Conservation (phyloP, 108 stramenopile species). For the Bacterosira constricta region DNA sequence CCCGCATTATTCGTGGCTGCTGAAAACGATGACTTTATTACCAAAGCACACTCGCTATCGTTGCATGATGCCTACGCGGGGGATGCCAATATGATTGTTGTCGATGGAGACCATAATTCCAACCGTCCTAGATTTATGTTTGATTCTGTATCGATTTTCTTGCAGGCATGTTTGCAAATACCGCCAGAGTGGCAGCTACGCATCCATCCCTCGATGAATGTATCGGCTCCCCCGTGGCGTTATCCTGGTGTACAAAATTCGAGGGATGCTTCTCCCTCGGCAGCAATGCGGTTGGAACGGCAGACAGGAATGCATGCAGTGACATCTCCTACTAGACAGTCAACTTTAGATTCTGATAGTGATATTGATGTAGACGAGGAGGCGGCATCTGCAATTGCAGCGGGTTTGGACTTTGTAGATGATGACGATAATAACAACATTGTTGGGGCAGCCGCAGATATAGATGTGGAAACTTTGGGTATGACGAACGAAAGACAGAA, state of each 20-base stretch:
- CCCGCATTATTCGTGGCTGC: constrained; percentile 95
- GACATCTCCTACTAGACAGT: constrained; percentile 28
- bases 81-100: constrained; percentile 96
- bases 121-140: constrained; percentile 95
- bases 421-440: constrained; percentile 1
- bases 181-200: constrained; percentile 77
- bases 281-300: constrained; percentile 9
- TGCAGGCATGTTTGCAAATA: constrained; percentile 88
- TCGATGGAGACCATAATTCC: constrained; percentile 98
- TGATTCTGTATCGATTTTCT: constrained; percentile 93
- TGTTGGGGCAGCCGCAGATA: constrained; percentile 19
- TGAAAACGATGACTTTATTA: constrained; percentile 95
- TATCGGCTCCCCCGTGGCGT: constrained; percentile 86
- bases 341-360: constrained; percentile 19
- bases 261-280: constrained; percentile 49
- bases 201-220: constrained; percentile 81
- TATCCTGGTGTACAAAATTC: constrained; percentile 42
- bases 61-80: constrained; percentile 93
- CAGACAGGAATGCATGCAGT: constrained; percentile 6
- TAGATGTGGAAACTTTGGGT: constrained; percentile 77
- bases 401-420: constrained; percentile 17
- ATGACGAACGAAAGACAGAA: constrained; percentile 87
- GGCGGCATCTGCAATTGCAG: constrained; percentile 15
- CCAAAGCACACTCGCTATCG: constrained; percentile 79
- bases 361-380: constrained; percentile 18